These are phyloP conservation scores for Globisporangium alternatum DNA, from an alignment of 352 stramenopile species.

Conservation along the genomic window DNA sequence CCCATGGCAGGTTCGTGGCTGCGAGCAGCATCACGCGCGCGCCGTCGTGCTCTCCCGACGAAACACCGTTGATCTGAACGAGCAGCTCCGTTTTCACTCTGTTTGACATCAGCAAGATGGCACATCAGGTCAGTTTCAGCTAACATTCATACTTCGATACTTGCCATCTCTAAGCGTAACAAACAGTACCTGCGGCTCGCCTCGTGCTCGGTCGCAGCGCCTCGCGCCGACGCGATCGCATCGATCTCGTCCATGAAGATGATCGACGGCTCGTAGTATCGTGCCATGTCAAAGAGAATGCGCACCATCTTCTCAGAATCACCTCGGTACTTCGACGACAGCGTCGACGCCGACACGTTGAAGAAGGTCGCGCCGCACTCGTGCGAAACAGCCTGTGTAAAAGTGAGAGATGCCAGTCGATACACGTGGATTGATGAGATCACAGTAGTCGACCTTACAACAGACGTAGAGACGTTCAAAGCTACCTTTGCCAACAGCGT, in stretches of 20 bases:
- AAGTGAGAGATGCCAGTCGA: constrained; percentile 20
- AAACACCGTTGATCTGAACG: constrained; percentile 98
- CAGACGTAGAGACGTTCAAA: background rate
- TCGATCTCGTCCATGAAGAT: constrained; percentile 99
- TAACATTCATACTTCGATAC: background rate
- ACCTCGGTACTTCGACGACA: constrained; percentile 92
- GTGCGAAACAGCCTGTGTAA: constrained; percentile 87
- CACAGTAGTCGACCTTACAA: background rate
- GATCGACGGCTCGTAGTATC: constrained; percentile 96
- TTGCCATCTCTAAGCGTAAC: background rate
- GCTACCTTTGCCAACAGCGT: constrained; percentile 74
- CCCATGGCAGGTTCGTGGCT: constrained; percentile 96
- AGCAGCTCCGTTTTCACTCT: constrained; percentile 97
- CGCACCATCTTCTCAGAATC: constrained; percentile 96
- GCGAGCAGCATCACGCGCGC: constrained; percentile 91
- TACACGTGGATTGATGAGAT: background rate
- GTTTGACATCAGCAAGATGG: constrained; percentile 23
- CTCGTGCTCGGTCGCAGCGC: constrained; percentile 74
- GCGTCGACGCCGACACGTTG: constrained; percentile 92
- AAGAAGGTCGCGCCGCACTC: constrained; percentile 98
- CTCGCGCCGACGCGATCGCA: constrained; percentile 86
- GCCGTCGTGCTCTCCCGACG: constrained; percentile 55
- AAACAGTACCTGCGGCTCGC: constrained; percentile 63
- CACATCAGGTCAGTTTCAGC: background rate
- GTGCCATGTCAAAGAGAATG: constrained; percentile 98